These are phyloP conservation scores for Metschnikowia baotianmanensis DNA, from an alignment of 805 yeast genomes.

Conservation along the genomic window DNA sequence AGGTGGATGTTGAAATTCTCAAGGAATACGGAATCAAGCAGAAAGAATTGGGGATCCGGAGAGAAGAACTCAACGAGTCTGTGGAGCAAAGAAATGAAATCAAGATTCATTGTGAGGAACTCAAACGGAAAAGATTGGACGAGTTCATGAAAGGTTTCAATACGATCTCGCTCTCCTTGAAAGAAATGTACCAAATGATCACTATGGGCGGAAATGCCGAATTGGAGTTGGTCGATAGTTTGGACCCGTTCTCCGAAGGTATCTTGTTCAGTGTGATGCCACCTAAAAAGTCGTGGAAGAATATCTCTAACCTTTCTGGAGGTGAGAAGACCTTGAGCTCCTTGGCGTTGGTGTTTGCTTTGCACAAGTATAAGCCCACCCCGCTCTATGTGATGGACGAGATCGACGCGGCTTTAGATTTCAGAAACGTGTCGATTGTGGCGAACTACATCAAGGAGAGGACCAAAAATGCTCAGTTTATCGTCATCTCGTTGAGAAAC, in stretches of 20 bases:
- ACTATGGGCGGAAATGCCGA: slow-evolving; percentile 99
- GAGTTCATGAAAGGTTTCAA: slow-evolving; percentile 95
- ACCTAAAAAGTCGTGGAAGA: slow-evolving; percentile 96
- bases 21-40: slow-evolving; percentile 72
- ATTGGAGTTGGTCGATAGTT: slow-evolving; percentile 87
- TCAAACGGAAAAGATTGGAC: slow-evolving; percentile 70
- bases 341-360: slow-evolving; percentile 90
- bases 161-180: slow-evolving; percentile 79
- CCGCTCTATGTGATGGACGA: slow-evolving; percentile 99
- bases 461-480: slow-evolving; percentile 93
- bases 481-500: slow-evolving; percentile 91
- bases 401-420: slow-evolving; percentile 97
- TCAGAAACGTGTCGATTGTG: slow-evolving; percentile 93
- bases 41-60: slow-evolving; percentile 61
- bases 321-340: slow-evolving; percentile 97
- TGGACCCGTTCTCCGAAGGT: slow-evolving; percentile 98
- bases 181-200: slow-evolving; percentile 97
- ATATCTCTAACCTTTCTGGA: slow-evolving; percentile 91
- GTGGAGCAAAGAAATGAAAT: slow-evolving; percentile 63
- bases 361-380: slow-evolving; percentile 94
- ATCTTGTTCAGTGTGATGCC: slow-evolving; percentile 98
- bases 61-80: slow-evolving; percentile 64
- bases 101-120: slow-evolving; percentile 59
- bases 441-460: slow-evolving; percentile 96
- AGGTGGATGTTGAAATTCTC: slow-evolving; percentile 70